Conservation (phyloP, 2,329 filamentous ascomycete species). For the Fusarium citri region DNA sequence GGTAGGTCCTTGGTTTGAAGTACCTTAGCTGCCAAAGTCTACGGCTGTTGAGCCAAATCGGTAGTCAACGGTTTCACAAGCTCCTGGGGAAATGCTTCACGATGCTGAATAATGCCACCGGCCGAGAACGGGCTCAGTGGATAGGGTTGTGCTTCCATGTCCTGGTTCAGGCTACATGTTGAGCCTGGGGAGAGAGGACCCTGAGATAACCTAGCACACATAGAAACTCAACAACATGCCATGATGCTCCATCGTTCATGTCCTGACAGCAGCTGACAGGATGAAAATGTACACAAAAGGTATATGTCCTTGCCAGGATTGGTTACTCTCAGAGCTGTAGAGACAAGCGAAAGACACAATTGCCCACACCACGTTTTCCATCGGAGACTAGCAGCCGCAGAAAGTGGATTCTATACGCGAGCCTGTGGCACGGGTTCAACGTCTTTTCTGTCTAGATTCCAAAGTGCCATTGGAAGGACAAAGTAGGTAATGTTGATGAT, state of each 20-base stretch:
- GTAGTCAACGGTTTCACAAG: neutral
- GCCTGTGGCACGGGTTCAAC: slow-evolving; percentile 38
- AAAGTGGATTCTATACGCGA: slow-evolving; percentile 31
- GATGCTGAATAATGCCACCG: slow-evolving; percentile 19
- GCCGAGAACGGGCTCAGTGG: slow-evolving; percentile 15
- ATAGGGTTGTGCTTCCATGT: neutral
- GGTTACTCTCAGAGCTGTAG: slow-evolving; percentile 10
- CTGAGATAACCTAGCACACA: slow-evolving; percentile 10
- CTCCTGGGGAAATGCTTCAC: slow-evolving; percentile 20
- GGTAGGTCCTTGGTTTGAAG: slow-evolving; percentile 7
- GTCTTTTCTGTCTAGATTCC: slow-evolving; percentile 28
- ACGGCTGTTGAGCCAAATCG: slow-evolving; percentile 8
- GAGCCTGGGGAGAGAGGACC: slow-evolving; percentile 15
- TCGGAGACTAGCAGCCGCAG: slow-evolving; percentile 24
- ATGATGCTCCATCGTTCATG: slow-evolving; percentile 30
- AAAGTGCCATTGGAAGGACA: neutral
- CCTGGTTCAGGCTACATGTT: slow-evolving; percentile 15
- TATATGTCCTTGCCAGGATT: slow-evolving; percentile 7
- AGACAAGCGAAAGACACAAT: slow-evolving; percentile 5
- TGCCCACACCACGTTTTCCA: slow-evolving; percentile 24
- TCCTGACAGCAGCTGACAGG: slow-evolving; percentile 17
- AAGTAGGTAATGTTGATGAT: slow-evolving; percentile 12
- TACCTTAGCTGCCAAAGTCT: slow-evolving; percentile 15
- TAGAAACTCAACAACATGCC: slow-evolving; percentile 36
- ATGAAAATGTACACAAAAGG: slow-evolving; percentile 15